Evolutionary conservation across 1,139 yeast species (phyloP).

Genomic region (Saccharomyces pastorianus): DNA sequence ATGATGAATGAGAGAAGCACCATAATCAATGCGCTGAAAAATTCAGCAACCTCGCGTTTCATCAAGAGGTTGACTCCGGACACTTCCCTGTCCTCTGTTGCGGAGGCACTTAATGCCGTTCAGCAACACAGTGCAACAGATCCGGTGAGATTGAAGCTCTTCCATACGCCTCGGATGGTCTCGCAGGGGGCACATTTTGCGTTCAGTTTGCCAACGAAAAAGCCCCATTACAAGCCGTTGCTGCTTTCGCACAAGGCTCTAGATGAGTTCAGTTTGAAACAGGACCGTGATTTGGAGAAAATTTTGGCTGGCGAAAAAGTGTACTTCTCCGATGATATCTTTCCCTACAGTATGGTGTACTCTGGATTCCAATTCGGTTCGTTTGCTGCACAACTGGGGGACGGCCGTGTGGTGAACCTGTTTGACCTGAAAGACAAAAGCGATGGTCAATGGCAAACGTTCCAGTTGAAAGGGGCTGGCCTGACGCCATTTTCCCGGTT

Average conservation of each 20-base stretch:
- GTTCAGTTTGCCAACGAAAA: constrained; percentile 56
- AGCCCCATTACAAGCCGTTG: constrained; percentile 48
- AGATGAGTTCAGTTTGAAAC: constrained; percentile 47
- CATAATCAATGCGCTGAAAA: constrained; percentile 6
- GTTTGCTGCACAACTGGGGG: constrained; percentile 96
- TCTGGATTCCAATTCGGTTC: constrained; percentile 96
- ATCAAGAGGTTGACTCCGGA: constrained; percentile 13
- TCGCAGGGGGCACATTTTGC: constrained; percentile 62
- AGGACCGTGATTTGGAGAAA: constrained; percentile 41
- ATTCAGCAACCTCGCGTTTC: constrained; percentile 9
- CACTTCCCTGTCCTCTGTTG: constrained; percentile 6
- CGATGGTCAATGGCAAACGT: constrained; percentile 26
- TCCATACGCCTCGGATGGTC: constrained; percentile 50
- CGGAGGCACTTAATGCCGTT: constrained; percentile 6
- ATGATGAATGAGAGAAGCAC: constrained; percentile 8
- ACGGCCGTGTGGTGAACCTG: constrained; percentile 79
- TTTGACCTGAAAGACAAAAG: constrained; percentile 50
- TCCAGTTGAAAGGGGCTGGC: constrained; percentile 90
- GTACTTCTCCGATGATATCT: constrained; percentile 37
- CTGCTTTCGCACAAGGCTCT: constrained; percentile 57
- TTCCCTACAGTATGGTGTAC: constrained; percentile 84
- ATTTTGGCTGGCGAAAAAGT: constrained; percentile 57
- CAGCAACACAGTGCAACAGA: constrained; percentile 3
- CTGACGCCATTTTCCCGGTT: constrained; percentile 85
- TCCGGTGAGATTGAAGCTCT: constrained; percentile 16